Evolutionary conservation across 2,329 filamentous ascomycete genomes (phyloP), one percentile per base, ranked within the genome.

Genomic region (Verticillium alfalfae): DNA sequence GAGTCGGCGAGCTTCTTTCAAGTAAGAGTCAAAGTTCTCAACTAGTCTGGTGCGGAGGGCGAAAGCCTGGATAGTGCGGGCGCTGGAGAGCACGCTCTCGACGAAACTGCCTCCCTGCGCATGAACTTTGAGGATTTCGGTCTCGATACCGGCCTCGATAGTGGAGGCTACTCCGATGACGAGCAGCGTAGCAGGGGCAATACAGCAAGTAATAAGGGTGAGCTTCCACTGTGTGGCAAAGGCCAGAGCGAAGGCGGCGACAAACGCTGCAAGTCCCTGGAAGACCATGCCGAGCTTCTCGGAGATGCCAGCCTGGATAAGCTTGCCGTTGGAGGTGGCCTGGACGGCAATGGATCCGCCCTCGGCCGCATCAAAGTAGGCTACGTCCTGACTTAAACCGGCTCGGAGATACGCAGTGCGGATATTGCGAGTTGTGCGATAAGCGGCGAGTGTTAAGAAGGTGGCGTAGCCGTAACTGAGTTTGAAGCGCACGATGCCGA

Each of bases 341-440:
- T 76, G 72, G 16, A 72, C 71, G 0, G 77, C 69, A 13, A 77
- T 70, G 2, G 76, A 77, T 1, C 78, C 78, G 13, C 70, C 71
- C 38, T 70, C 72, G 34, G 70, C 66, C 26, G 71, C 67, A 31
- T 84, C 81, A 63, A 82, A 84, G 66, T 77, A 80, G 59, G 76
- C 74, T 36, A 83, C 74, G 59, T 82, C 79, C 63, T 84, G 80
- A 6, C 79, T 71, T n/a, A 86, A 72, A 1, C 81, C 76, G 41
- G 77, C 72, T 34, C 78, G 75, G 7, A 86, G 72, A 64, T 83
- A 86, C 34, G 75, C 74, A 41, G 77, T 74, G 8, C 84, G 74
- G 38, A 79, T 69, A 37, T 73, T 79, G 61, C 80, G 79, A 1
- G 81, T 81, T 1, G 81, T 80, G 6, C 80, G 74, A 58, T 79